A percentile compares a stretch with the other conserved stretches of the same genome.
These are phyloP conservation scores for Microbotryum scabiosae DNA, from an alignment of 1,284 basidiomycete species.

Conservation along the genomic window DNA sequence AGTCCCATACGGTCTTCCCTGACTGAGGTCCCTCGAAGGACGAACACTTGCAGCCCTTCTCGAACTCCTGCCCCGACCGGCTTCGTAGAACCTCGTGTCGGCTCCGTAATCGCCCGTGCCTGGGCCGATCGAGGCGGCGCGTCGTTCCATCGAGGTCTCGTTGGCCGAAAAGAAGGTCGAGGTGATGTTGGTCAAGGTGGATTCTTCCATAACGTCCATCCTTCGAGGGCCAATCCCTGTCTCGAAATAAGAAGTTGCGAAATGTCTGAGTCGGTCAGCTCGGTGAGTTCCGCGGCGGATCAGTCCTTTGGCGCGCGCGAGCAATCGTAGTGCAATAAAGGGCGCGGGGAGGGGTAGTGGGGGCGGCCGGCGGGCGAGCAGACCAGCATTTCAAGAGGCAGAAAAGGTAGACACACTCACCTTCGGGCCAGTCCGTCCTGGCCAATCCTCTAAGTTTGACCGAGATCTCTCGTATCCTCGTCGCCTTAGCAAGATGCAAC, in stretches of 20 bases:
- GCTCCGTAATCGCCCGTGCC: constrained; percentile 43
- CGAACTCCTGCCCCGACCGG: constrained; percentile 4
- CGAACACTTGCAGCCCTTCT: constrained; percentile 22
- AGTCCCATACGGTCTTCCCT: constrained; percentile 15
- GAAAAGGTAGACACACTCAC: constrained; percentile 43
- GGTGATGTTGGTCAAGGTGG: constrained; percentile 62
- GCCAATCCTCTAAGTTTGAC: constrained; percentile 65
- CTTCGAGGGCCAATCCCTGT: constrained; percentile 68
- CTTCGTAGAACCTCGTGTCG: constrained; percentile 3
- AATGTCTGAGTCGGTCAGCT: not conserved
- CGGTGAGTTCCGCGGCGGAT: too few relatives aligned
- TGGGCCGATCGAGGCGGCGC: constrained; percentile 72
- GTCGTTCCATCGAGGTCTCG: constrained; percentile 38
- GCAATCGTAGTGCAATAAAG: too few relatives aligned
- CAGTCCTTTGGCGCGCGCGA: too few relatives aligned
- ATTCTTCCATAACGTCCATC: constrained; percentile 71
- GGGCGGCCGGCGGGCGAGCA: too few relatives aligned
- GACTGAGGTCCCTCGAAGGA: constrained; percentile 21
- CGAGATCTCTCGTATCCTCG: constrained; percentile 75
- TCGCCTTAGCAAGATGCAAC: constrained; percentile 70
- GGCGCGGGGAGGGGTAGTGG: too few relatives aligned
- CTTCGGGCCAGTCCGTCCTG: constrained; percentile 72
- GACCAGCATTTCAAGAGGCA: too few relatives aligned
- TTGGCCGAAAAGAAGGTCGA: constrained; percentile 63
- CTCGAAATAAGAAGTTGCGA: not conserved